Percentiles rank a stretch among this genome's conserved stretches.
phyloP scores from a whole-genome alignment of 2,329 filamentous ascomycete genomes.

The Trichophyton benhamiae region DNA sequence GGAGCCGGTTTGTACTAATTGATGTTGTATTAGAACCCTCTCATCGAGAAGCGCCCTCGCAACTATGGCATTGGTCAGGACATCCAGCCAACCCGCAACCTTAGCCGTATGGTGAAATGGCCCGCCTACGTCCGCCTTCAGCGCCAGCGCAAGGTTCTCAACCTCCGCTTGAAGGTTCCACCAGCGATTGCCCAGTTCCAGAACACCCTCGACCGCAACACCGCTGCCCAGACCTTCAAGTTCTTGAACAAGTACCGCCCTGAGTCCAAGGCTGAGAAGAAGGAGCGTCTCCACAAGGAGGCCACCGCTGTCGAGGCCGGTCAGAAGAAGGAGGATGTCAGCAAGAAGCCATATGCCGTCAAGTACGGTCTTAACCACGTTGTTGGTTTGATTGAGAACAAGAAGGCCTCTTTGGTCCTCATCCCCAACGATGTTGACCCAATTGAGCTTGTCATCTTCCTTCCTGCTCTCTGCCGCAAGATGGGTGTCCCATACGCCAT shows the following conservation, averaged over 20 bases:
- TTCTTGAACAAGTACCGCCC: slow-evolving; percentile 99
- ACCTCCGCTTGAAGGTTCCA: slow-evolving; percentile 96
- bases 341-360: slow-evolving; percentile 98
- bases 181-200: slow-evolving; percentile 96
- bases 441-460: slow-evolving; percentile 98
- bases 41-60: slow-evolving; percentile 92
- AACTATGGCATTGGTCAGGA: slow-evolving; percentile 99
- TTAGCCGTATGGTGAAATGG: slow-evolving; percentile 98
- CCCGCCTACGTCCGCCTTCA: slow-evolving; percentile 98
- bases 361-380: slow-evolving; percentile 99
- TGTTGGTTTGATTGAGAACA: slow-evolving; percentile 93
- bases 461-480: slow-evolving; percentile 98
- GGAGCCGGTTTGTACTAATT: slow-evolving; percentile 14
- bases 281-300: slow-evolving; percentile 97
- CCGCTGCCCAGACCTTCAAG: slow-evolving; percentile 94
- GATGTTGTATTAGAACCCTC: slow-evolving; percentile 62
- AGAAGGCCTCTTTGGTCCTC: slow-evolving; percentile 96
- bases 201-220: slow-evolving; percentile 92
- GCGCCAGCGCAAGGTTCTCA: slow-evolving; percentile 89
- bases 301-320: slow-evolving; percentile 94
- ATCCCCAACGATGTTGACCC: slow-evolving; percentile 99
- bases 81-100: slow-evolving; percentile 91
- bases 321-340: slow-evolving; percentile 99
- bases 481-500: slow-evolving; percentile 99
- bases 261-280: slow-evolving; percentile 99